Conservation (phyloP, 306 rosid genomes). For the Cicer yamashitae region DNA sequence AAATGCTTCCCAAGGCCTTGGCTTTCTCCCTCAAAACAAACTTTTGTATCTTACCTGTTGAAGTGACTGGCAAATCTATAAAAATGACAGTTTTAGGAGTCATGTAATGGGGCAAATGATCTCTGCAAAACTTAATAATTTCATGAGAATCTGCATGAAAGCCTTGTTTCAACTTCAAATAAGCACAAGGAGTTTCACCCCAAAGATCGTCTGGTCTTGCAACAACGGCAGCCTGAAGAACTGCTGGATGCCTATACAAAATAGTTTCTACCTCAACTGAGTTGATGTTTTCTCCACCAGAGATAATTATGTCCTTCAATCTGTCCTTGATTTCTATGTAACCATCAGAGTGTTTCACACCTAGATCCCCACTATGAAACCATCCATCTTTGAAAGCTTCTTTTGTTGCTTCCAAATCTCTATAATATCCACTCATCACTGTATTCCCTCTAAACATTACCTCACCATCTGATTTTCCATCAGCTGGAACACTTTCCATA, state of each 20-base stretch:
- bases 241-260: slow-evolving; percentile 68
- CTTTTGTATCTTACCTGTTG: slow-evolving; percentile 85
- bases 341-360: slow-evolving; percentile 75
- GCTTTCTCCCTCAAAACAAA: slow-evolving; percentile 72
- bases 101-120: slow-evolving; percentile 76
- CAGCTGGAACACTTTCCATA: slow-evolving; percentile 71
- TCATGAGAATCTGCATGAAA: slow-evolving; percentile 50
- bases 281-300: slow-evolving; percentile 91
- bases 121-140: slow-evolving; percentile 61
- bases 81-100: slow-evolving; percentile 72
- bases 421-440: slow-evolving; percentile 84
- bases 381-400: slow-evolving; percentile 81
- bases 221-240: slow-evolving; percentile 85
- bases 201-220: slow-evolving; percentile 78
- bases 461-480: slow-evolving; percentile 80
- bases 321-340: slow-evolving; percentile 83
- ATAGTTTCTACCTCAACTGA: slow-evolving; percentile 78
- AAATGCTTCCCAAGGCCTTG: slow-evolving; percentile 65
- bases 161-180: slow-evolving; percentile 67
- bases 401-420: slow-evolving; percentile 70
- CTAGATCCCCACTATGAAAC: slow-evolving; percentile 86
- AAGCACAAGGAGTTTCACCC: slow-evolving; percentile 94
- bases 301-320: slow-evolving; percentile 72
- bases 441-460: slow-evolving; percentile 86
- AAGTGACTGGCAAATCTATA: slow-evolving; percentile 68